A percentile compares a stretch with the other conserved stretches of the same genome.
phyloP scores from a whole-genome alignment of 257 asterid species.

The Solanum pinnatisectum region DNA sequence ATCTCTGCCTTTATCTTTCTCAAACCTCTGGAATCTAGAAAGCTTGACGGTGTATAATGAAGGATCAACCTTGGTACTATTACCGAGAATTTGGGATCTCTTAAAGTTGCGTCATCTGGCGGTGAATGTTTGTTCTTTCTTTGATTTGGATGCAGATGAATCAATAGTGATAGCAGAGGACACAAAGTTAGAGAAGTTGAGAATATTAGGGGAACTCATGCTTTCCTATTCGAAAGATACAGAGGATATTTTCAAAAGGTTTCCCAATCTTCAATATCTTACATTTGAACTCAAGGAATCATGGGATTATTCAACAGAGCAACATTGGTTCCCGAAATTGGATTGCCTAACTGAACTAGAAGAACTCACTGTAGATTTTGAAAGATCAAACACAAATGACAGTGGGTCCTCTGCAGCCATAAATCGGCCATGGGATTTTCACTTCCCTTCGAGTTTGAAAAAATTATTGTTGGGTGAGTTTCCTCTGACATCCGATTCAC shows the following conservation, averaged over 20 bases:
- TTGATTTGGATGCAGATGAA: not conserved
- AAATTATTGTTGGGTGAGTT: not conserved
- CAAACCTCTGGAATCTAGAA: not conserved
- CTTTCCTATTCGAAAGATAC: not conserved
- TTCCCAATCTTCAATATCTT: not conserved
- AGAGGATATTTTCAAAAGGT: not conserved
- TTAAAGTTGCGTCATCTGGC: not conserved
- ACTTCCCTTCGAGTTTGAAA: not conserved
- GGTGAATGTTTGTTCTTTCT: not conserved
- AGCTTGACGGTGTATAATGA: fast-evolving
- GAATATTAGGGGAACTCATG: not conserved
- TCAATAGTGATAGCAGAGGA: not conserved
- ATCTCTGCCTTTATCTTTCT: not conserved
- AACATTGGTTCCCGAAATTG: not conserved
- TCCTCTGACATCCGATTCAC: not conserved
- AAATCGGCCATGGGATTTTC: not conserved
- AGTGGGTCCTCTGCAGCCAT: not conserved
- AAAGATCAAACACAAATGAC: not conserved
- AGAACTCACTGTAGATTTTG: not conserved
- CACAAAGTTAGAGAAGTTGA: not conserved
- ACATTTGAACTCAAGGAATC: not conserved
- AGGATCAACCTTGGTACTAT: not conserved
- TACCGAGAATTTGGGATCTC: not conserved
- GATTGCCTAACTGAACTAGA: not conserved
- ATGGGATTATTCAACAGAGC: not conserved